Base-by-base conservation (phyloP, 805 yeast genomes). In the Priceomyces medius region DNA sequence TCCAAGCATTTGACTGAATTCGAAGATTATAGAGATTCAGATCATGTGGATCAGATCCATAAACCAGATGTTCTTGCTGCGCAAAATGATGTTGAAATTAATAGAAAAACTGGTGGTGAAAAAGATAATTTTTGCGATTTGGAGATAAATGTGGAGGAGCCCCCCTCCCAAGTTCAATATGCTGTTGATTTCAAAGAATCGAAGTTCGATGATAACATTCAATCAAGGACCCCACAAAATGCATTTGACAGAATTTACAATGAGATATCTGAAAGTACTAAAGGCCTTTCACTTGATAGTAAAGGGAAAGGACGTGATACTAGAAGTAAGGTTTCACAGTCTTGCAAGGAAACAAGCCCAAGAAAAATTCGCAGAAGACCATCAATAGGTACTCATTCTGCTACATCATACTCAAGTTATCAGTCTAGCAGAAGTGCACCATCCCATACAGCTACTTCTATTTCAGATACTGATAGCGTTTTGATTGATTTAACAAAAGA, bases 401-500 rank as follows among this genome's bases (percentile, higher is more conserved):
- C 51, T 2, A 36, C 44, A 8, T 44, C 54, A 2, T 12, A 35
- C 7, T 48, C 63, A 4, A 64, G 69, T 38, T 63, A 56, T 46
- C 63, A 56, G 21, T 61, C 68, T 1, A 62, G 68, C 40, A 41
- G 54, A 20, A 41, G 51, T 14, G 44, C 42, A 8, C 50, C 52
- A 26, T 45, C 55, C 6, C 54, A 61, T 3, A 50, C 55, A 13
- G 56, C 58, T 3, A 61, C 68, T 2, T 58, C 57, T 5, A 51
- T 50, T 3, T 56, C 68, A 0, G 76, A 69, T 28, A 52, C 54
- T 7, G 68, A 59, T 33, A 68, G 73, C 45, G 68, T 71, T 2
- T 53, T 64, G 3, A 69, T 71, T 31, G 76, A 71, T 45, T 54
- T 71, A 39, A 71, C 75, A 1, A 57, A 66, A 40, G 74, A 67